Base-by-base conservation (phyloP, 2,329 filamentous ascomycete species). In the Botryotinia convoluta region DNA sequence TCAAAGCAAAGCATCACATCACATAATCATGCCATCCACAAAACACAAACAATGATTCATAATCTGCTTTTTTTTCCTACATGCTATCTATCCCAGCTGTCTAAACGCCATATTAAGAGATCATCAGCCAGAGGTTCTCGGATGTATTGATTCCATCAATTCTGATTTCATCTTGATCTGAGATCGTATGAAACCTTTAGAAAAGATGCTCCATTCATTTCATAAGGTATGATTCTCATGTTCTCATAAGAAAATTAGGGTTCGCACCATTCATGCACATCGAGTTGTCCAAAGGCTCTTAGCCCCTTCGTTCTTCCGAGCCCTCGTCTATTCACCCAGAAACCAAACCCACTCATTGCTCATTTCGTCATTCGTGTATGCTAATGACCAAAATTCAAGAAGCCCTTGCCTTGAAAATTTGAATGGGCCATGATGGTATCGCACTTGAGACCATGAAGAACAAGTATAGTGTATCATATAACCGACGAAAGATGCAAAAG, bases 31-130 rank as follows among this genome's bases (percentile, higher is more conserved):
- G 4, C 35, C 22, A 14, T 37, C 10, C 32, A 61, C 59, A 26
- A 6, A n/a, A 4, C 9, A 42, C 35, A 57, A 57, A 29, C 69
- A 39, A 26, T 37, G 22, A 48, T 65, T 62, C 29, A 37, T 57
- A 68, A 59, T 44, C 48, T 72, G 48, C 44, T 37, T 72, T n/a
- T 60, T 60, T 42, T 39, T 44, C 48, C 39, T 67, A 54, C 61
- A 72, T 72, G 48, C 70, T 68, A 72, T 72, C 62, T 72, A 72
- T 72, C 62, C 70, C 65, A 44, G 48, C 37, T 69, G 39, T 72
- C 70, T 72, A 68, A 72, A 72, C 51, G 70, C 62, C 70, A 59
- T 68, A 72, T 72, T 68, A 72, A 57, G 61, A 48, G 51, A 72
- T 72, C 60, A n/a, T 72, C n/a, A 57, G 45, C 48, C 48, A 32